These are phyloP conservation scores for Catunica adiposa DNA, from an alignment of 2,329 filamentous ascomycete genomes.

Conservation along the genomic window DNA sequence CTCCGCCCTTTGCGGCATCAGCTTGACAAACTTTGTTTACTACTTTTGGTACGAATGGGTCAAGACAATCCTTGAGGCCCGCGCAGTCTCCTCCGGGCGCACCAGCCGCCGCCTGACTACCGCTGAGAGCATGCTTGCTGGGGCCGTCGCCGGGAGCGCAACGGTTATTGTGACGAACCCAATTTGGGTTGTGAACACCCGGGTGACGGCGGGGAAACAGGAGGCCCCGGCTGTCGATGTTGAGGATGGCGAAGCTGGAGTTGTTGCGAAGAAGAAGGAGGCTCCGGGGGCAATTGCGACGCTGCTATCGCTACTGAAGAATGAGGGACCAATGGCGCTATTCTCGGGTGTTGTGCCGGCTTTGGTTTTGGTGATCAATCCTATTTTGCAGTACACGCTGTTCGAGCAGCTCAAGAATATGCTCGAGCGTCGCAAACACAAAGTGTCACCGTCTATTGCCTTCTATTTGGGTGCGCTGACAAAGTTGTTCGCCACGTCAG, in stretches of 20 bases:
- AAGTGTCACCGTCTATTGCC: conserved; percentile 69
- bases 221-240: conserved; percentile 16
- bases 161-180: conserved; percentile 95
- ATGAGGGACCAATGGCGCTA: conserved; percentile 71
- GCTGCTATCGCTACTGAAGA: conserved; percentile 58
- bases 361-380: conserved; percentile 89
- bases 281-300: conserved; percentile 61
- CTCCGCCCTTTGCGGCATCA: conserved; percentile 91
- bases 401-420: conserved; percentile 96
- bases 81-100: conserved; percentile 56
- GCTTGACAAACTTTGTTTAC: conserved; percentile 98
- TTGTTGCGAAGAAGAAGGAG: conserved; percentile 28
- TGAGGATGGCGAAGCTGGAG: conserved; percentile 11
- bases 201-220: conserved; percentile 74
- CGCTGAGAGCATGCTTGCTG: conserved; percentile 84
- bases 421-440: conserved; percentile 49
- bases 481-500: conserved; percentile 81
- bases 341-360: conserved; percentile 89
- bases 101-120: conserved; percentile 72
- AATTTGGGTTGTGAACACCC: conserved; percentile 98
- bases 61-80: conserved; percentile 66
- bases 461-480: conserved; percentile 85
- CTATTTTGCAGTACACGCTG: conserved; percentile 94
- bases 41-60: conserved; percentile 99
- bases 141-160: conserved; percentile 80